Percentiles rank a stretch among this genome's conserved stretches.
Evolutionary conservation across 371 early-diverging fungal genomes (phyloP).

Genomic region (Blakeslea trispora): DNA sequence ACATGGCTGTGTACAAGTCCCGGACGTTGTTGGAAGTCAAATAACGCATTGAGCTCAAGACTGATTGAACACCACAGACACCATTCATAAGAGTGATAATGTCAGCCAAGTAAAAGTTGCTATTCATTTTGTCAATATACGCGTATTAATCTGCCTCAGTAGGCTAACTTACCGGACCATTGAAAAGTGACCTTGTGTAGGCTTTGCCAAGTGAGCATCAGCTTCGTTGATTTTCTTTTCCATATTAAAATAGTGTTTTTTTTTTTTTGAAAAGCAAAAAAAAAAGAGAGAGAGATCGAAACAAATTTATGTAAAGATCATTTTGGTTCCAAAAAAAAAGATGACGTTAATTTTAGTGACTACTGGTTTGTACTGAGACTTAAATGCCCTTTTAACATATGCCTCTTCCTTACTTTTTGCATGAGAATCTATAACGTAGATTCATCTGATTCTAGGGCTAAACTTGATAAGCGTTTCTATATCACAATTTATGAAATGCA

Average conservation of each 20-base stretch:
- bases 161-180: conserved; percentile 33
- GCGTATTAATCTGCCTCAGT: neutral
- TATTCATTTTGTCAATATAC: conserved; percentile 7
- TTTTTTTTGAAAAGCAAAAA: neutral
- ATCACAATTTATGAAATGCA: neutral
- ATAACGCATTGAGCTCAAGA: conserved; percentile 82
- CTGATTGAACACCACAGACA: conserved; percentile 78
- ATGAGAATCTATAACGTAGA: too few species aligned
- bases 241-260: too few species aligned
- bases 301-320: too few species aligned
- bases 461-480: too few species aligned
- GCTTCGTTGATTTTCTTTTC: conserved; percentile 21
- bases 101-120: conserved; percentile 84
- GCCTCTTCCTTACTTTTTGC: neutral
- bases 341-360: neutral
- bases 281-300: neutral
- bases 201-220: conserved; percentile 16
- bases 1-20: conserved; percentile 69
- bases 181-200: conserved; percentile 29
- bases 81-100: conserved; percentile 87
- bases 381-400: neutral
- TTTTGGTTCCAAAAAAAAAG: conserved; percentile 3
- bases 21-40: conserved; percentile 64
- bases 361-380: too few species aligned
- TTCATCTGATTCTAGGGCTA: too few species aligned